Base-by-base conservation (phyloP, 768 basidiomycete species). In the Serendipita sp. region DNA sequence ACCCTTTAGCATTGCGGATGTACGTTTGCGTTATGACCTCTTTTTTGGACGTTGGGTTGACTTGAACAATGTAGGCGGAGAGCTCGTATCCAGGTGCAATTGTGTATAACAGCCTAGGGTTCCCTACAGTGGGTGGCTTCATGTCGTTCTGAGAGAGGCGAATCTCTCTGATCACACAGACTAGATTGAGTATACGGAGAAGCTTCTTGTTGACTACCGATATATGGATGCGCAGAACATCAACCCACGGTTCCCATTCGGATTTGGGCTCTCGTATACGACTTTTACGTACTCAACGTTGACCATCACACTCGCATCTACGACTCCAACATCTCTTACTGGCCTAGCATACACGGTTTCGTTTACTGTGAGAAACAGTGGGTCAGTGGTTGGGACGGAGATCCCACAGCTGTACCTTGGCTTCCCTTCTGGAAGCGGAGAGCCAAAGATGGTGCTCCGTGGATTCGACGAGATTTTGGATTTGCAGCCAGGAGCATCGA, bases 201-300 rank as follows among this genome's bases (percentile, higher is more conserved):
- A 77, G 4, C 48, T 71, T 3, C 48, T 66, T 23, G 53, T 69
- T 18, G 70, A 67, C 45, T 69, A 71, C 62, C 55, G 66, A 18
- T 66, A 66, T 62, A 72, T 72, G 50, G 72, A 72, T 43, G 52
- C 67, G 81, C 75, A 81, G 72, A 80, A 84, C 66, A 88, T 91
- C 67, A 78, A 78, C 0, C 90, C 90, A 2, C 86, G 87, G 43
- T 91, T 77, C 69, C 79, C 82, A 68, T 88, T 88, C 71, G 87
- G 86, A 3, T 87, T 81, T 70, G 87, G 87, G 1, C 75, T 89
- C 13, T 83, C 81, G 2, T 91, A 88, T 72, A 87, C 88, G 53
- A 81, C 78, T 0, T 91, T 89, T 72, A 70, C 76, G 2, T 88
- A 86, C 71, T 81, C 83, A 6, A 72, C 74, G 18, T 71, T 87